Conservation (phyloP, 208 protist genomes). For the Crithidia sp. region DNA sequence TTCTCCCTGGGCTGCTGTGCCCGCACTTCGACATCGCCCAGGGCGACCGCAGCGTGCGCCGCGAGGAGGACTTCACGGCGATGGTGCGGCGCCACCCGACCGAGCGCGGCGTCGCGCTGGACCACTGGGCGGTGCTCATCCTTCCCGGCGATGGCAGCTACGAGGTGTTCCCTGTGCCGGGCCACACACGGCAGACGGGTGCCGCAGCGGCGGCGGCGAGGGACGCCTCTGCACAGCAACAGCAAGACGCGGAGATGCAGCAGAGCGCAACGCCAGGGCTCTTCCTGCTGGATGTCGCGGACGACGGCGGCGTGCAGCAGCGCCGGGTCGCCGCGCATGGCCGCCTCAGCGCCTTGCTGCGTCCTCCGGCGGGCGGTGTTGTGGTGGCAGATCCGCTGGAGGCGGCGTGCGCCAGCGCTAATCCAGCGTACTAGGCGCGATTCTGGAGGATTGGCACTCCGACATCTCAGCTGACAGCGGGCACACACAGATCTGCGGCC, state of each 20-base stretch:
- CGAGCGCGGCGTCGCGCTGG: slow-evolving; percentile 84
- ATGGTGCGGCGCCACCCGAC: slow-evolving; percentile 88
- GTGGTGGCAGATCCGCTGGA: slow-evolving; percentile 75
- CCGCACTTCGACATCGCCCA: slow-evolving; percentile 78
- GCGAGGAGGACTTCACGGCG: slow-evolving; percentile 71
- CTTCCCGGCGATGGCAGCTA: slow-evolving; percentile 74
- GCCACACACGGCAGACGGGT: slow-evolving; percentile 38
- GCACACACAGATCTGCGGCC: no score
- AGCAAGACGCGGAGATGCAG: neutral
- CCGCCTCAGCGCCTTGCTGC: slow-evolving; percentile 49
- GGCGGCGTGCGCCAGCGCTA: slow-evolving; percentile 74
- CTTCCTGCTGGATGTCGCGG: slow-evolving; percentile 61
- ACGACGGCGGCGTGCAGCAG: slow-evolving; percentile 23
- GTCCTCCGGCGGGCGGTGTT: slow-evolving; percentile 44
- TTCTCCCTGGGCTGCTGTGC: slow-evolving; percentile 84
- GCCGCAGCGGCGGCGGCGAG: neutral
- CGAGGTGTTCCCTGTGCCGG: slow-evolving; percentile 55
- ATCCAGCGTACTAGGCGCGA: slow-evolving; percentile 64
- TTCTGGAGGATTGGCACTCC: neutral
- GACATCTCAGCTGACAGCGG: no score
- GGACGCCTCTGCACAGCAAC: no score
- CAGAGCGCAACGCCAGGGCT: slow-evolving; percentile 33
- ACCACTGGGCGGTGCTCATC: slow-evolving; percentile 83
- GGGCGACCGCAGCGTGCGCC: slow-evolving; percentile 58
- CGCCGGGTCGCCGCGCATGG: slow-evolving; percentile 34